Percentiles rank a stretch among this genome's conserved stretches.
phyloP scores from a whole-genome alignment of 108 stramenopile genomes.

The Cyclotella baltica region DNA sequence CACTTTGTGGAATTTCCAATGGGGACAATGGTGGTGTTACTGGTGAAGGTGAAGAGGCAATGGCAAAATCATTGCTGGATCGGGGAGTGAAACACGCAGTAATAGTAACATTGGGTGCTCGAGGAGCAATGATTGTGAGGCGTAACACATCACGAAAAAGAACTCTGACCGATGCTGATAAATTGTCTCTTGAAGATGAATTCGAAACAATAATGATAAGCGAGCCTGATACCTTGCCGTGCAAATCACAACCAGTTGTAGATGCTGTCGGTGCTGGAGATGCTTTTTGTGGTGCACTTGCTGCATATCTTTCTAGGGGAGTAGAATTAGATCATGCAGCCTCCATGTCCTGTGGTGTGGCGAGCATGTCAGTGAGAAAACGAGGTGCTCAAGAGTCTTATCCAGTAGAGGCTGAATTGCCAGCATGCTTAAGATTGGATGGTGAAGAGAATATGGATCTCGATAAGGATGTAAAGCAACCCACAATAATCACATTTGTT shows the following conservation, averaged over 20 bases:
- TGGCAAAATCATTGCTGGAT: constrained; percentile 65
- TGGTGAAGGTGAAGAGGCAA: constrained; percentile 59
- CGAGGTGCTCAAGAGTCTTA: constrained; percentile 81
- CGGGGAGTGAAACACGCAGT: constrained; percentile 73
- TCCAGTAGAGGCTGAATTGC: constrained; percentile 70
- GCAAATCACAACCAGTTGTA: constrained; percentile 66
- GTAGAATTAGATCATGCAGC: constrained; percentile 61
- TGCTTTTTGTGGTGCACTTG: constrained; percentile 83
- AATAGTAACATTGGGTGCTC: constrained; percentile 82
- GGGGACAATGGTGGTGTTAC: constrained; percentile 25
- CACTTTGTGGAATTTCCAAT: constrained; percentile 42
- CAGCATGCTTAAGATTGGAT: constrained; percentile 61
- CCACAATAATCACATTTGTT: constrained; percentile 75
- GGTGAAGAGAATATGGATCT: background rate
- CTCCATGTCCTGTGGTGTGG: constrained; percentile 80
- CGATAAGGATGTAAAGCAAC: background rate
- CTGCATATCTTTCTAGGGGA: constrained; percentile 73
- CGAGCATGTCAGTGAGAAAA: constrained; percentile 86
- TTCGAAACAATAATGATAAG: constrained; percentile 37
- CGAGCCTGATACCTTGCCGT: constrained; percentile 72
- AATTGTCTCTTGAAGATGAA: background rate
- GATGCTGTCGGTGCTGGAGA: constrained; percentile 92
- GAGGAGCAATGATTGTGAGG: constrained; percentile 81
- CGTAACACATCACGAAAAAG: constrained; percentile 32
- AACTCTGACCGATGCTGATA: background rate